Conservation (phyloP, 352 stramenopile genomes). For the Chrysophaeum taylorii region DNA sequence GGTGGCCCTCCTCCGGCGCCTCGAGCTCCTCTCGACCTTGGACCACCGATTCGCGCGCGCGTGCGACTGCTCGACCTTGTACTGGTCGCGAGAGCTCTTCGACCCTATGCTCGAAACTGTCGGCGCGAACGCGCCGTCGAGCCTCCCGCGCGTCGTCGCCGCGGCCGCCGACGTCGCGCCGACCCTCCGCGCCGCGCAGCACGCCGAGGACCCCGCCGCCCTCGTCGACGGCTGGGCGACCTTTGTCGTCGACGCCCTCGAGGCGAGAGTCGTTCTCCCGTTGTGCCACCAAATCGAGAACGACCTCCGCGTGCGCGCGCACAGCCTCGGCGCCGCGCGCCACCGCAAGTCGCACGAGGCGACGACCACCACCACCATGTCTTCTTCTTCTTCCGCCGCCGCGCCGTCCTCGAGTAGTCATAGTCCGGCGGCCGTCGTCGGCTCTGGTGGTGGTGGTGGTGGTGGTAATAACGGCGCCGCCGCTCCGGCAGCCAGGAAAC, state of each 20-base stretch:
- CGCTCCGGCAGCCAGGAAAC: slow-evolving; percentile 21
- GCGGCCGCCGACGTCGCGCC: slow-evolving; percentile 29
- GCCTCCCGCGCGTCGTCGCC: slow-evolving; percentile 30
- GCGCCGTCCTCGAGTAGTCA: too few relatives aligned
- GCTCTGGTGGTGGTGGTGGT: neutral
- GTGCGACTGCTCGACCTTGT: slow-evolving; percentile 81
- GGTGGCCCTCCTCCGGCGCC: slow-evolving; percentile 31
- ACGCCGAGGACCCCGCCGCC: neutral
- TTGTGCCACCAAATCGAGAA: slow-evolving; percentile 83
- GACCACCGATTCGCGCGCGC: slow-evolving; percentile 64
- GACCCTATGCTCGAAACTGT: slow-evolving; percentile 63
- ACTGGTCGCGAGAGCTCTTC: slow-evolving; percentile 76
- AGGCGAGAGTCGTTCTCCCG: slow-evolving; percentile 57
- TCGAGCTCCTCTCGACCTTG: slow-evolving; percentile 69
- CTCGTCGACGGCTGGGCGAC: slow-evolving; percentile 25
- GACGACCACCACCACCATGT: too few relatives aligned
- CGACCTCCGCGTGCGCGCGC: slow-evolving; percentile 72
- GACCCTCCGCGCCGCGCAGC: slow-evolving; percentile 5
- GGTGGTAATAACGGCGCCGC: slow-evolving; percentile 11
- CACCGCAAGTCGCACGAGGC: slow-evolving; percentile 3
- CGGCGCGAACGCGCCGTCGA: slow-evolving; percentile 19
- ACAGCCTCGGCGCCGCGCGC: slow-evolving; percentile 35
- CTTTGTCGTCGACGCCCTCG: slow-evolving; percentile 34
- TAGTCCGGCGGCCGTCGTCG: neutral
- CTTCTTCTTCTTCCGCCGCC: too few relatives aligned